Evolutionary conservation across 352 stramenopile genomes (phyloP).

Genomic region (Pythium grandisporangium): DNA sequence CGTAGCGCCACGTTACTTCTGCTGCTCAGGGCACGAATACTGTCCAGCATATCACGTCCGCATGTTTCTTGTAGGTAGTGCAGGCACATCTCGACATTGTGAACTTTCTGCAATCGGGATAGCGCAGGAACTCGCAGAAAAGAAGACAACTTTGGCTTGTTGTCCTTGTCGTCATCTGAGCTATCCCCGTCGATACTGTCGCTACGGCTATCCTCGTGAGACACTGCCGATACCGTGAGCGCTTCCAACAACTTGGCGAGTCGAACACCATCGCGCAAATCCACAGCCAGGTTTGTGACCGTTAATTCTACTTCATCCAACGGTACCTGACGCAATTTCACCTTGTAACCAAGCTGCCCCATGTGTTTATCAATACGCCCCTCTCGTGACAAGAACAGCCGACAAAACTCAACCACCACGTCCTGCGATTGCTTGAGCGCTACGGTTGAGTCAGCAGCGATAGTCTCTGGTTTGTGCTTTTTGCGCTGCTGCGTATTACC

Average conservation of each 20-base stretch:
- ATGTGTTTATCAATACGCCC: conserved; percentile 94
- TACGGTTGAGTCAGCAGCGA: too few relatives aligned
- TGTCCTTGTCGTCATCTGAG: too few relatives aligned
- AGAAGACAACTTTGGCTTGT: conserved; percentile 46
- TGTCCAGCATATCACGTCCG: conserved; percentile 37
- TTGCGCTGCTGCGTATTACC: too few relatives aligned
- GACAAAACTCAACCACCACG: conserved; percentile 89
- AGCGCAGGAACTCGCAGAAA: conserved; percentile 90
- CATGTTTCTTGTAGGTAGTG: conserved; percentile 74
- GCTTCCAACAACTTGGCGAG: conserved; percentile 91
- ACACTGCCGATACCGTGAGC: too few relatives aligned
- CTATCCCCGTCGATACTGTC: too few relatives aligned
- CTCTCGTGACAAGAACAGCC: conserved; percentile 90
- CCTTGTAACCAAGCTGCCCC: conserved; percentile 72
- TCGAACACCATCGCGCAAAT: conserved; percentile 95
- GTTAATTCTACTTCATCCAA: conserved; percentile 94
- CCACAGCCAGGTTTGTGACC: conserved; percentile 87
- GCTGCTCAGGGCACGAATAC: conserved; percentile 14
- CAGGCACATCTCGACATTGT: conserved; percentile 93
- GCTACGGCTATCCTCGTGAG: too few relatives aligned
- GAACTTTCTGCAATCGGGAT: conserved; percentile 93
- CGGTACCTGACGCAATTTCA: conserved; percentile 87
- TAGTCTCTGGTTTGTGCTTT: too few relatives aligned
- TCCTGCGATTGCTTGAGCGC: conserved; percentile 88
- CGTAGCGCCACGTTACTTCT: too few relatives aligned